phyloP scores from a whole-genome alignment of 2,329 filamentous ascomycete species.

The Sclerotinia minor region DNA sequence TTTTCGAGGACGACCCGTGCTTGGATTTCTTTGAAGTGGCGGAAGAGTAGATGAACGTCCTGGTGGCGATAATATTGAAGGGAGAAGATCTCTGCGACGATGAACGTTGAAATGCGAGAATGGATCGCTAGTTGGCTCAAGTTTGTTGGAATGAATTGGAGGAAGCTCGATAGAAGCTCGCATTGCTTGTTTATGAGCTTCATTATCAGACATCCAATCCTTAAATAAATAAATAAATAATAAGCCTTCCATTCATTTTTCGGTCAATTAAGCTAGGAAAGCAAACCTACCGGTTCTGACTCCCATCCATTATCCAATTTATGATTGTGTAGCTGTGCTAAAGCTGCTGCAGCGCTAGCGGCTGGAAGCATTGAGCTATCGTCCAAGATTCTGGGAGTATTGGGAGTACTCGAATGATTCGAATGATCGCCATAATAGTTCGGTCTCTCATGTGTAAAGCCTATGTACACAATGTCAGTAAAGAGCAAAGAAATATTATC shows the following conservation, averaged over 20 bases:
- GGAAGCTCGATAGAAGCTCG: constrained; percentile 69
- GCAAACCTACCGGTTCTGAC: constrained; percentile 67
- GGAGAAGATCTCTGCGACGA: constrained; percentile 72
- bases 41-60: constrained; percentile 86
- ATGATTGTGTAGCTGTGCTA: constrained; percentile 81
- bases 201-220: constrained; percentile 73
- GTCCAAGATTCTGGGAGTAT: constrained; percentile 67
- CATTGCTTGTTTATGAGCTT: constrained; percentile 63
- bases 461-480: constrained; percentile 40
- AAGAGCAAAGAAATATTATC: constrained; percentile 28
- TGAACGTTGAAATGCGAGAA: constrained; percentile 62
- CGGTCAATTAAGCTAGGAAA: not conserved
- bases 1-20: constrained; percentile 74
- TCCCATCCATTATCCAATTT: constrained; percentile 77
- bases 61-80: constrained; percentile 80
- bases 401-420: constrained; percentile 60
- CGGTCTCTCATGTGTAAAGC: constrained; percentile 63
- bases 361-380: constrained; percentile 67
- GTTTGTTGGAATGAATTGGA: constrained; percentile 60
- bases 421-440: constrained; percentile 61
- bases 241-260: not conserved
- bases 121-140: constrained; percentile 63
- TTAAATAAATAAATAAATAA: constrained; percentile 42
- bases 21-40: constrained; percentile 73
- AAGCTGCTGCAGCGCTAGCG: constrained; percentile 77